Evolutionary conservation across 2,329 filamentous ascomycete genomes (phyloP), one percentile per base, ranked within the genome.

Genomic region (Lasiodiplodia sp.): DNA sequence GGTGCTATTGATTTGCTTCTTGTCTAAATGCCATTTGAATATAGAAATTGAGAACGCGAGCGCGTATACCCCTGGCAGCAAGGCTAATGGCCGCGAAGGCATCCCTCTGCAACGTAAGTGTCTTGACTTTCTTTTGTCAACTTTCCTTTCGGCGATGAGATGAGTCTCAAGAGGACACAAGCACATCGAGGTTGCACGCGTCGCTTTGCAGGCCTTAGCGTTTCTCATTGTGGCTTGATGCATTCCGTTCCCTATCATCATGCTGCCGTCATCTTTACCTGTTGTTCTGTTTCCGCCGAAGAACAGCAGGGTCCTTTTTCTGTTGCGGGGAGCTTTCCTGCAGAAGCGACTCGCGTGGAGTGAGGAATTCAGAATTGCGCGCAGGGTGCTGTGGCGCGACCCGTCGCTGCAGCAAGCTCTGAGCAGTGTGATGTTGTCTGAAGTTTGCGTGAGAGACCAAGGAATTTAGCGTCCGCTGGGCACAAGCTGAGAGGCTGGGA

Each of bases 1-100:
- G 31, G 28, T 63, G 44, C 47, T 52, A 52, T 52, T 25, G 60
- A 38, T 52, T 64, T 52, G 60, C 60, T 64, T 64, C 60, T 64
- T 64, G 40, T 62, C 37, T 52, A 52, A 64, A 52, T 21, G 60
- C 28, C 60, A 64, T 38, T 38, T 64, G 12, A 52, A 52, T 64
- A 38, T 64, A 64, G 47, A 64, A 64, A 64, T 64, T 64, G 60
- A 64, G 47, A 64, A 64, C 60, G 58, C 40, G 47, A 64, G 60
- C 47, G 47, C 60, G 18, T 52, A 64, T 64, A 52, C 60, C 60
- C 58, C 47, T 31, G 60, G 31, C 47, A 34, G 40, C 40, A 62
- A 51, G 58, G 40, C 21, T 62, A 25, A 62, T 28, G 57, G 58
- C 23, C n/a, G 40, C 58, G 40, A 23, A 25, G 60, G 18, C 28